phyloP scores from a whole-genome alignment of 2,329 filamentous ascomycete species.

The Fusarium sp. region DNA sequence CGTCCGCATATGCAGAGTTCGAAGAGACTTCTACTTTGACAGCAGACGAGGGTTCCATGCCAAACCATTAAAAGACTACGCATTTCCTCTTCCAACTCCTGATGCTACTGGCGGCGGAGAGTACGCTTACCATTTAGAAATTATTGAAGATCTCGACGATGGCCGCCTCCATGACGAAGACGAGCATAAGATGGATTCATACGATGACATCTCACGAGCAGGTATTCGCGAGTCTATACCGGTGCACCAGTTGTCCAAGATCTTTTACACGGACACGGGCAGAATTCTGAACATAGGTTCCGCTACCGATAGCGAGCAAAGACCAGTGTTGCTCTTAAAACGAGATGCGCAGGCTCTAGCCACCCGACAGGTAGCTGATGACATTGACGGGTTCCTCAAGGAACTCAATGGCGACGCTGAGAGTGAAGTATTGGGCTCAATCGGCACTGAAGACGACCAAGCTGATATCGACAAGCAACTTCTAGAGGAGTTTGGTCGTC shows the following conservation, averaged over 20 bases:
- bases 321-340: slow-evolving; percentile 53
- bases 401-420: slow-evolving; percentile 51
- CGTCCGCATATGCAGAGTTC: slow-evolving; percentile 80
- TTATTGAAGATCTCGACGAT: slow-evolving; percentile 82
- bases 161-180: slow-evolving; percentile 66
- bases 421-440: slow-evolving; percentile 29
- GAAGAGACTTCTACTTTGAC: slow-evolving; percentile 55
- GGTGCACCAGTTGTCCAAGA: slow-evolving; percentile 78
- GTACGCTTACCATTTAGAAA: slow-evolving; percentile 83
- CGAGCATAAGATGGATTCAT: slow-evolving; percentile 51
- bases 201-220: slow-evolving; percentile 57
- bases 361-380: slow-evolving; percentile 1
- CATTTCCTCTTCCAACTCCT: slow-evolving; percentile 1
- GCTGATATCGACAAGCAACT: slow-evolving; percentile 63
- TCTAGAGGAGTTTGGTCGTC: slow-evolving; percentile 32
- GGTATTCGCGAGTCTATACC: slow-evolving; percentile 68
- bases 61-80: background rate
- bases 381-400: slow-evolving; percentile 55
- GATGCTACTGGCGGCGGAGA: slow-evolving; percentile 37
- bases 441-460: slow-evolving; percentile 53
- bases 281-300: slow-evolving; percentile 84
- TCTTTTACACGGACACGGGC: slow-evolving; percentile 93
- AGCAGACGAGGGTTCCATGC: slow-evolving; percentile 34
- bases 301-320: slow-evolving; percentile 62
- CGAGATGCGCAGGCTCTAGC: slow-evolving; percentile 43